Evolutionary conservation across 2,329 filamentous ascomycete genomes (phyloP).

Genomic region (Orbilia ellipsospora): DNA sequence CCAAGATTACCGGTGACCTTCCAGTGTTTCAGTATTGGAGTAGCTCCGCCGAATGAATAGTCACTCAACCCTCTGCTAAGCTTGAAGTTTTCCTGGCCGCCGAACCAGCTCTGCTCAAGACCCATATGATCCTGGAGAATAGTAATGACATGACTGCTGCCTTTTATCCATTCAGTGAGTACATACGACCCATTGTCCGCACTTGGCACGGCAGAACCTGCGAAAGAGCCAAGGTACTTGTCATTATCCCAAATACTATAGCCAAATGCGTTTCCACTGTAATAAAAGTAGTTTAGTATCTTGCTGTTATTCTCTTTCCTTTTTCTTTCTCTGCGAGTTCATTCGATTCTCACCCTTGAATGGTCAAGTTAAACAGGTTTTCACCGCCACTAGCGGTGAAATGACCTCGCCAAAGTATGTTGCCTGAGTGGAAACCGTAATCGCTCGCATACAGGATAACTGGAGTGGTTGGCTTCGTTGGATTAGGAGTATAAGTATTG

Average conservation of each 20-base stretch:
- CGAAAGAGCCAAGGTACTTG: constrained; percentile 73
- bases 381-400: constrained; percentile 75
- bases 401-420: constrained; percentile 75
- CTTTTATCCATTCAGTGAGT: constrained; percentile 66
- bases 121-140: constrained; percentile 79
- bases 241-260: constrained; percentile 74
- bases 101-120: constrained; percentile 73
- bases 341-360: constrained; percentile 66
- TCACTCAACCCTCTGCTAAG: constrained; percentile 71
- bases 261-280: constrained; percentile 72
- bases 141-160: constrained; percentile 72
- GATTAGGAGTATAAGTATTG: constrained; percentile 71
- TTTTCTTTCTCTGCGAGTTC: not conserved
- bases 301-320: not conserved
- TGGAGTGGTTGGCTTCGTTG: constrained; percentile 69
- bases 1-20: constrained; percentile 76
- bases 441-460: constrained; percentile 76
- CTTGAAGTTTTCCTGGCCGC: constrained; percentile 70
- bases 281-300: too few relatives aligned
- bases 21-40: constrained; percentile 68
- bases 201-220: constrained; percentile 67
- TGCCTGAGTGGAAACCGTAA: constrained; percentile 78
- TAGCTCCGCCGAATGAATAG: constrained; percentile 68
- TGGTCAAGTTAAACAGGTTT: constrained; percentile 68
- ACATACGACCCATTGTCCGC: constrained; percentile 70